phyloP scores from a whole-genome alignment of 495 filamentous ascomycete genomes.

The Aspergillus cristatus region DNA sequence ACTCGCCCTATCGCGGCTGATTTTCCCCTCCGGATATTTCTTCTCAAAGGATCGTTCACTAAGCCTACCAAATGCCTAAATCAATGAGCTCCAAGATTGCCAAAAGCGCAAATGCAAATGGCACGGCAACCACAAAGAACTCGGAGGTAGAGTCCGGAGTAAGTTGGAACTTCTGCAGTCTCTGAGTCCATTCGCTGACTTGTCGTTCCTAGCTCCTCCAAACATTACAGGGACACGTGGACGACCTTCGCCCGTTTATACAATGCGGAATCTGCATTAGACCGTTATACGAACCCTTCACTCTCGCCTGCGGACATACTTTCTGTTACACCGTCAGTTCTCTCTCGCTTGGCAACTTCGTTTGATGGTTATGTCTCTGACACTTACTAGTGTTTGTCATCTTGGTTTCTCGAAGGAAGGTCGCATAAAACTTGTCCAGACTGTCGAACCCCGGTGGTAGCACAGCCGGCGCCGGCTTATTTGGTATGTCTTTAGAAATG shows the following conservation, averaged over 20 bases:
- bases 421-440: constrained; percentile 64
- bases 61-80: constrained; percentile 9
- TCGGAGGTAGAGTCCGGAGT: constrained; percentile 23
- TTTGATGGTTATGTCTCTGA: constrained; percentile 8
- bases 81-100: constrained; percentile 1
- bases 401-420: constrained; percentile 54
- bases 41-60: too few species aligned
- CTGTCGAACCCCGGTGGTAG: constrained; percentile 51
- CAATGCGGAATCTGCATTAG: constrained; percentile 63
- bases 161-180: constrained; percentile 5
- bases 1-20: too few species aligned
- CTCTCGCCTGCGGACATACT: constrained; percentile 62
- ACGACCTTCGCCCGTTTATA: constrained; percentile 40
- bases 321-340: constrained; percentile 59
- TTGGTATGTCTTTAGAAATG: constrained; percentile 34
- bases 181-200: constrained; percentile 1
- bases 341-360: neutral
- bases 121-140: constrained; percentile 12
- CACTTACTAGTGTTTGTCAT: constrained; percentile 47
- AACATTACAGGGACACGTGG: constrained; percentile 41
- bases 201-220: constrained; percentile 29
- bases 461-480: constrained; percentile 61
- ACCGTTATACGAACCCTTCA: constrained; percentile 65
- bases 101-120: constrained; percentile 4
- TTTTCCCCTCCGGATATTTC: too few species aligned